These are phyloP conservation scores for Morella rubra DNA, from an alignment of 306 rosid species.

Conservation along the genomic window DNA sequence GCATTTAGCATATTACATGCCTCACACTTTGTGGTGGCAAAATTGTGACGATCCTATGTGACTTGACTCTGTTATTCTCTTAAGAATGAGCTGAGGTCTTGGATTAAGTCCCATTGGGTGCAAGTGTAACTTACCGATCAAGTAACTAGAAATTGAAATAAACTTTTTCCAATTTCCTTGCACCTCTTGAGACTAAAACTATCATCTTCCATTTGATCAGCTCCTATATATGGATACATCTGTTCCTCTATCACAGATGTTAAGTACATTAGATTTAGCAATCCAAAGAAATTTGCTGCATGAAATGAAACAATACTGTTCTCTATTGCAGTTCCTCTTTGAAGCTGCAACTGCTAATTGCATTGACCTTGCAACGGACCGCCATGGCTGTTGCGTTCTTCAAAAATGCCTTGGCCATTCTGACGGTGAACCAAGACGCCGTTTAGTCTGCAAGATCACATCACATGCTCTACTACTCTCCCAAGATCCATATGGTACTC, in stretches of 20 bases:
- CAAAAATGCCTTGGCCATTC: constrained; percentile 53
- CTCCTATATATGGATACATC: background rate
- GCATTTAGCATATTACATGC: background rate
- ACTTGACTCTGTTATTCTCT: background rate
- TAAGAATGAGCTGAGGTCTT: background rate
- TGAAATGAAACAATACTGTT: constrained; percentile 4
- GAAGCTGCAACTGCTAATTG: constrained; percentile 50
- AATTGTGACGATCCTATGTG: background rate
- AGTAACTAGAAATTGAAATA: background rate
- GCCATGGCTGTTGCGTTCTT: constrained; percentile 67
- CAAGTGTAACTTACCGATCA: background rate
- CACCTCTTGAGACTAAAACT: background rate
- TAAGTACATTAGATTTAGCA: background rate
- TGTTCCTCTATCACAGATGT: background rate
- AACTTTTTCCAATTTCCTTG: background rate
- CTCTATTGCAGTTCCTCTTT: constrained; percentile 48
- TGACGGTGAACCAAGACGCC: constrained; percentile 34
- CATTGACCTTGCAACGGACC: constrained; percentile 54
- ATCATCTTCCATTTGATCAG: background rate
- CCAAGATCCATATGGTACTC: constrained; percentile 57
- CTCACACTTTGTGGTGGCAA: background rate
- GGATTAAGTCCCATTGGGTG: background rate
- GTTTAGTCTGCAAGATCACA: constrained; percentile 41
- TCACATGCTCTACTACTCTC: constrained; percentile 50
- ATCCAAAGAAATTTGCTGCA: background rate